Conservation (phyloP, 208 protist genomes). For the Leishmania arabica region DNA sequence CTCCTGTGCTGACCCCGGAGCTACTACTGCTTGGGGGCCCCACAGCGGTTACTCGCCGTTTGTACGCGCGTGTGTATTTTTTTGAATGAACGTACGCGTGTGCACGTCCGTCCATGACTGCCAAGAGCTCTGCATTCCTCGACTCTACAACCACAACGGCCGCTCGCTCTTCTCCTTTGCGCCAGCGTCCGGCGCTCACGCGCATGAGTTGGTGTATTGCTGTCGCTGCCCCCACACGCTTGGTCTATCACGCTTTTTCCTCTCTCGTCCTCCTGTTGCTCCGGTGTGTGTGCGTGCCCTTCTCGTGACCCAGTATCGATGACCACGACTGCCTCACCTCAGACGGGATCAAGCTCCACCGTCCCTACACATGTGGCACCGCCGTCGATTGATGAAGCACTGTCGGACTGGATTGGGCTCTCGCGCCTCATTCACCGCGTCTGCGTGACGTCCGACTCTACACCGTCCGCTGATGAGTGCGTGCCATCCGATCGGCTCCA, state of each 20-base stretch:
- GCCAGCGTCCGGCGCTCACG: background rate
- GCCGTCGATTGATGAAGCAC: constrained; percentile 8
- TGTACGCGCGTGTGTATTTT: background rate
- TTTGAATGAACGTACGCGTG: background rate
- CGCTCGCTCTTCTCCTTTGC: background rate
- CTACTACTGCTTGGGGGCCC: background rate
- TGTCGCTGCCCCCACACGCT: background rate
- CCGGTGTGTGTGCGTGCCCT: background rate
- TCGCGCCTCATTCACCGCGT: constrained; percentile 21
- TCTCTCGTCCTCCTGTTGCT: background rate
- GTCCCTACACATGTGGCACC: background rate
- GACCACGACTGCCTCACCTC: background rate
- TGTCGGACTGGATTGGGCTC: constrained; percentile 24
- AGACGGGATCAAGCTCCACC: background rate
- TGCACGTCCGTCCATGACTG: background rate
- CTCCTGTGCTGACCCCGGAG: background rate
- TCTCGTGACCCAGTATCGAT: background rate
- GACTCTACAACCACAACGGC: background rate
- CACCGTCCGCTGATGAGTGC: background rate
- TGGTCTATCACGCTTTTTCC: background rate
- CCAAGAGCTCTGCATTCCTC: background rate
- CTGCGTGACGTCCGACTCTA: constrained; percentile 1
- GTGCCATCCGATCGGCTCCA: background rate
- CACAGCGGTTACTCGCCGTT: background rate
- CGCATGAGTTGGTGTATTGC: background rate